Evolutionary conservation across 768 basidiomycete species (phyloP).

Genomic region (Tylopilus balloui): DNA sequence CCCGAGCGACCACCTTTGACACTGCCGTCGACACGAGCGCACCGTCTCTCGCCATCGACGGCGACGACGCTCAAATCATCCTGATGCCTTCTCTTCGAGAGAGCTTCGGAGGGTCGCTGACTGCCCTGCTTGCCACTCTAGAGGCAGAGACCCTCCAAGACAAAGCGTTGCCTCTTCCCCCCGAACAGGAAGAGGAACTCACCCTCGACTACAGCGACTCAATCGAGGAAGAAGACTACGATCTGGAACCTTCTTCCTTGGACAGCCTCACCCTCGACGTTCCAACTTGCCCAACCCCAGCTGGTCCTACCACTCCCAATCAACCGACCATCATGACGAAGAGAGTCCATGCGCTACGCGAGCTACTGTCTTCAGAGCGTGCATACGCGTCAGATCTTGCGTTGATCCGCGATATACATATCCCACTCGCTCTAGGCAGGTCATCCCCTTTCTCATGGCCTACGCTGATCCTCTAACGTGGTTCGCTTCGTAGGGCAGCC

Average conservation of each 20-base stretch:
- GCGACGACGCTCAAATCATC: slow-evolving; percentile 13
- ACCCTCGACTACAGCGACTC: slow-evolving; percentile 20
- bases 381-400: slow-evolving; percentile 83
- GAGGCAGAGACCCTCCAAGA: slow-evolving; percentile 29
- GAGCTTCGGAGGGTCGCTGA: slow-evolving; percentile 32
- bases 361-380: slow-evolving; percentile 73
- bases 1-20: slow-evolving; percentile 4
- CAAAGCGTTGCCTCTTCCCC: slow-evolving; percentile 30
- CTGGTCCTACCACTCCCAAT: slow-evolving; percentile 22
- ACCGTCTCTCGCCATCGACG: slow-evolving; percentile 6
- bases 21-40: neutral
- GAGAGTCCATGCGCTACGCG: slow-evolving; percentile 71
- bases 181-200: slow-evolving; percentile 23
- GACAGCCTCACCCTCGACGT: slow-evolving; percentile 23
- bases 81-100: slow-evolving; percentile 30
- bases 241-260: slow-evolving; percentile 25
- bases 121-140: slow-evolving; percentile 28
- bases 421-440: slow-evolving; percentile 73
- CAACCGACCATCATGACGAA: slow-evolving; percentile 48
- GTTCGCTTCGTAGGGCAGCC: slow-evolving; percentile 35
- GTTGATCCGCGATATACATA: slow-evolving; percentile 71
- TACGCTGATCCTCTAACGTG: slow-evolving; percentile 10
- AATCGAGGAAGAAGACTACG: slow-evolving; percentile 28
- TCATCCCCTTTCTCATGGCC: slow-evolving; percentile 13
- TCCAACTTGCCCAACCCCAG: slow-evolving; percentile 2